Evolutionary conservation across 164 flowering plant species (phyloP).

Genomic region (Magnolia sinica): DNA sequence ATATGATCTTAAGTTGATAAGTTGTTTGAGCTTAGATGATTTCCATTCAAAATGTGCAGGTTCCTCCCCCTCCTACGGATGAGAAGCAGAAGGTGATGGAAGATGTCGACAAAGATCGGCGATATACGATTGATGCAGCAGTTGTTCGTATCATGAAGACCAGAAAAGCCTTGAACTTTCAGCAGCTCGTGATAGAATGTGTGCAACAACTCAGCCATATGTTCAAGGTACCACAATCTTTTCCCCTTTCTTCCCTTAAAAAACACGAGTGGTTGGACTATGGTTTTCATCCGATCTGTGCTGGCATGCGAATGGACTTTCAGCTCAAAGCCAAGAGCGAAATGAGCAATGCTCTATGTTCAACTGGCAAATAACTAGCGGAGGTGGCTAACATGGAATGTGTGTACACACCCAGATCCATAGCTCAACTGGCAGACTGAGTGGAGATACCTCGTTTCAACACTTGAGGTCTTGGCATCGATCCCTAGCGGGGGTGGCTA

Average conservation of each 20-base stretch:
- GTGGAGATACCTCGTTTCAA: too few species aligned
- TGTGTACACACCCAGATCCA: too few species aligned
- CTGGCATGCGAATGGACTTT: background rate
- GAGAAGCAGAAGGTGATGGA: constrained; percentile 75
- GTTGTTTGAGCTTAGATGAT: background rate
- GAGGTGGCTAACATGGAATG: too few species aligned
- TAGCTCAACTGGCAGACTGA: too few species aligned
- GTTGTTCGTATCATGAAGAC: constrained; percentile 84
- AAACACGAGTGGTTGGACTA: background rate
- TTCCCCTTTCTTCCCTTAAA: background rate
- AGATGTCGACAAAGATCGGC: constrained; percentile 74
- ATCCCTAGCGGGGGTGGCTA: too few species aligned
- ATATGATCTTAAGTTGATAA: background rate
- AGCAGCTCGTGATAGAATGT: constrained; percentile 70
- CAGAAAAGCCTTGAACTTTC: constrained; percentile 64
- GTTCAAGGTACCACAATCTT: constrained; percentile 45
- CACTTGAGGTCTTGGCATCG: too few species aligned
- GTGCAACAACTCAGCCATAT: constrained; percentile 69
- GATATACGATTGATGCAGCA: constrained; percentile 83
- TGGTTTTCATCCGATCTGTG: background rate
- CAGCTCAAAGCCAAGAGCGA: background rate
- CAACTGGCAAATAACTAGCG: too few species aligned
- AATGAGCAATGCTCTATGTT: too few species aligned
- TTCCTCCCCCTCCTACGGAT: constrained; percentile 65
- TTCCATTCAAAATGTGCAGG: constrained; percentile 24